phyloP scores from a whole-genome alignment of 495 filamentous ascomycete species.

The Trichoderma erinaceum region DNA sequence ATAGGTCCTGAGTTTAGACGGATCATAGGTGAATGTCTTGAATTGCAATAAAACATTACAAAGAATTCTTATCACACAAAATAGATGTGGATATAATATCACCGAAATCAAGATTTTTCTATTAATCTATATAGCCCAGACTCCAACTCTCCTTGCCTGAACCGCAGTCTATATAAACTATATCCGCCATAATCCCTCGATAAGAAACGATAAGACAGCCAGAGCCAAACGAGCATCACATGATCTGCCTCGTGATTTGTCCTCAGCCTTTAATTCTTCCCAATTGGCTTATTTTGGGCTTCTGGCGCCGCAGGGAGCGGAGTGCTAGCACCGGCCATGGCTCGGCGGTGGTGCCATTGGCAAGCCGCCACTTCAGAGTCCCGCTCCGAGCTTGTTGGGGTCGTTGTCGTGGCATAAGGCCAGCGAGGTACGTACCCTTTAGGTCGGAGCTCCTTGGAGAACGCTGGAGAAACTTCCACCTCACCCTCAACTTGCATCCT shows the following conservation, averaged over 20 bases:
- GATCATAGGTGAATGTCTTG: too few relatives aligned
- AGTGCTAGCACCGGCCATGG: not conserved
- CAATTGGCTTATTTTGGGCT: not conserved
- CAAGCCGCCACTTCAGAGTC: not conserved
- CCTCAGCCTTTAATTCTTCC: too few relatives aligned
- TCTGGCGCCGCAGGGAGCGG: not conserved
- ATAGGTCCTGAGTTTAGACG: too few relatives aligned
- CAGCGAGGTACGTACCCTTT: not conserved
- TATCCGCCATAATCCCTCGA: too few relatives aligned
- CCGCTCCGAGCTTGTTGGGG: slow-evolving; percentile 5
- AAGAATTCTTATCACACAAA: too few relatives aligned
- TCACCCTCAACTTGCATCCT: slow-evolving; percentile 15
- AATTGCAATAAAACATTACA: too few relatives aligned
- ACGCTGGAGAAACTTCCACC: slow-evolving; percentile 17
- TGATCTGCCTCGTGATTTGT: not conserved
- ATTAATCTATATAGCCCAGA: too few relatives aligned
- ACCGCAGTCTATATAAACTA: too few relatives aligned
- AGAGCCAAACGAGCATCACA: not conserved
- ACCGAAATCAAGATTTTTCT: too few relatives aligned
- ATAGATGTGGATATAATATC: too few relatives aligned
- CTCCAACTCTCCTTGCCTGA: too few relatives aligned
- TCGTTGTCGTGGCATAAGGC: slow-evolving; percentile 2
- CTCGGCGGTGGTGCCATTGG: slow-evolving; percentile 1
- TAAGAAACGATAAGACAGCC: too few relatives aligned
- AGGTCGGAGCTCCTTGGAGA: slow-evolving; percentile 1